Conservation (phyloP, 2,329 filamentous ascomycete species). For the Colletotrichum incanum region DNA sequence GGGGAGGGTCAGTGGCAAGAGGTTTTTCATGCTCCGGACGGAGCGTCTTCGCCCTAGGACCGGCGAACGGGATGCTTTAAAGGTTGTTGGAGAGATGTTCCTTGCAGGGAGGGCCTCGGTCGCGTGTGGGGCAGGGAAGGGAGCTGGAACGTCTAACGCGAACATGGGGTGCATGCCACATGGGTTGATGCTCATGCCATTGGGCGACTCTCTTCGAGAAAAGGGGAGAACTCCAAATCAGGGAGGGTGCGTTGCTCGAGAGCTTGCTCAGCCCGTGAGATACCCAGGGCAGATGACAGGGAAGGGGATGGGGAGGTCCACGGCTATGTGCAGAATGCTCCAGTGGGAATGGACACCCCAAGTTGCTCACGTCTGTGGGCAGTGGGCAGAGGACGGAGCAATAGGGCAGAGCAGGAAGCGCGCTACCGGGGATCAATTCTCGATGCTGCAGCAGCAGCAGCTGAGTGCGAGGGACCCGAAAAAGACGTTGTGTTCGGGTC, state of each 20-base stretch:
- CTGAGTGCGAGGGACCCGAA: conserved; percentile 21
- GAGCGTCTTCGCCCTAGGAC: conserved; percentile 51
- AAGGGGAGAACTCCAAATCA: conserved; percentile 29
- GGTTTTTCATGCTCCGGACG: conserved; percentile 57
- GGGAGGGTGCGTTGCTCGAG: conserved; percentile 22
- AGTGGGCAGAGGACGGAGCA: conserved; percentile 13
- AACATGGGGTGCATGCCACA: conserved; percentile 45
- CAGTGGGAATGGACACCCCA: conserved; percentile 21
- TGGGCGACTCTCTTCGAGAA: conserved; percentile 34
- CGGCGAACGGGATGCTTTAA: conserved; percentile 44
- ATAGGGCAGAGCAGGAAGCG: conserved; percentile 27
- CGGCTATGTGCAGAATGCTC: conserved; percentile 11
- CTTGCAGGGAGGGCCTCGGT: conserved; percentile 42
- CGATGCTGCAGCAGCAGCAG: background rate
- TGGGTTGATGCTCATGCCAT: conserved; percentile 43
- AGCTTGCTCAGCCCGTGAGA: conserved; percentile 23
- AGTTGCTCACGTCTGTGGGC: conserved; percentile 33
- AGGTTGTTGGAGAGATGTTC: conserved; percentile 41
- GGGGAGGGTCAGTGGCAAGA: conserved; percentile 56
- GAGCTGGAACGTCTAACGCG: conserved; percentile 44
- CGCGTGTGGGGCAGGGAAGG: conserved; percentile 44
- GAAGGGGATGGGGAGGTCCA: conserved; percentile 9
- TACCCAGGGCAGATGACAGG: conserved; percentile 34
- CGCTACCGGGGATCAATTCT: conserved; percentile 25
- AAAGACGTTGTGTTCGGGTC: conserved; percentile 24